Conservation (phyloP, 2,329 filamentous ascomycete genomes). For the Calonectria henricotiae region DNA sequence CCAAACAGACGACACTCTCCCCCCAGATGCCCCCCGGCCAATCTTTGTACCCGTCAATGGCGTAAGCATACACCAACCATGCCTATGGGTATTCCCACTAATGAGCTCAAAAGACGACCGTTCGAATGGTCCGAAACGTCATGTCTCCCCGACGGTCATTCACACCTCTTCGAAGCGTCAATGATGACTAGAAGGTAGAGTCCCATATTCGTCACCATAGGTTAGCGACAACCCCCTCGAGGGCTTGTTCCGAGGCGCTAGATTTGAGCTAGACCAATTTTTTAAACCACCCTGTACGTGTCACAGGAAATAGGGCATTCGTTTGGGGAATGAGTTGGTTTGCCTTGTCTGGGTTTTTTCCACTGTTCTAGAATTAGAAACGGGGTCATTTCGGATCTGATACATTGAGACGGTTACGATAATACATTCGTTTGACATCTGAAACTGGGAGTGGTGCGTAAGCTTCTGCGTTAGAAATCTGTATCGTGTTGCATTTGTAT, state of each 20-base stretch:
- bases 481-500: too few species aligned
- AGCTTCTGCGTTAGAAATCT: neutral
- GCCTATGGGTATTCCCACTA: neutral
- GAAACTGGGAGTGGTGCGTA: neutral
- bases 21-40: constrained; percentile 17
- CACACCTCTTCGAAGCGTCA: neutral
- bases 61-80: neutral
- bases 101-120: neutral
- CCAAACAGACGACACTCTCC: constrained; percentile 8
- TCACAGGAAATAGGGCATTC: neutral
- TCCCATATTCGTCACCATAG: neutral
- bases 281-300: too few species aligned
- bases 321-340: neutral
- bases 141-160: neutral
- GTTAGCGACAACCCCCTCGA: neutral
- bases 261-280: neutral
- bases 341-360: neutral
- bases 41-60: constrained; percentile 26
- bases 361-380: neutral
- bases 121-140: neutral
- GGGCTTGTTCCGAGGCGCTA: neutral
- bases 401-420: neutral
- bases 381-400: neutral
- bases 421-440: constrained; percentile 16
- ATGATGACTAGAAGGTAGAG: neutral